Base-by-base conservation (phyloP, 148 eudicot species). In the Amaranthus cruentus region DNA sequence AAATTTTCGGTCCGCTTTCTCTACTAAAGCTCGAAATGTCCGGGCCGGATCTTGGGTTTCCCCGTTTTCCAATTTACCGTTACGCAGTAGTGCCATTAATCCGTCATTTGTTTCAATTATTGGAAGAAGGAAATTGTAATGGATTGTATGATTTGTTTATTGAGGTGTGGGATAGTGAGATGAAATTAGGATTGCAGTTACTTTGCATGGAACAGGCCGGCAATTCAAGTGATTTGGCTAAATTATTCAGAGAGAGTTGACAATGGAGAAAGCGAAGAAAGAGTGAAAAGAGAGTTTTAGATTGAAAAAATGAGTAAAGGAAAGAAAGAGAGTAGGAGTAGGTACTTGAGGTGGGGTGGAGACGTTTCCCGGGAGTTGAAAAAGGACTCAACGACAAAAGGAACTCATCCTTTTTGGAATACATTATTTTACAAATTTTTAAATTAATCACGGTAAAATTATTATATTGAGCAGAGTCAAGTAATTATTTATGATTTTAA, bases 1-100 rank as follows among this genome's bases (percentile, higher is more conserved):
- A 85, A 91, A 95, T 66, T 95, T 95, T 61, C 84, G 78, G 81
- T 90, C 98, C 0, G 98, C 98, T 47, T 75, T 80, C 71, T 87
- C 91, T 0, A 83, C 86, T 0, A 91, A 75, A 1, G 86, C 69
- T 8, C 89, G 83, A 84, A 95, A 91, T 0, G 75, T 82, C 53
- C 46, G 72, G 60, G 12, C 52, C n/a, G 59, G 10, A 6, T 70
- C 68, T 28, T 70, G 68, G 14, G 70, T 15, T 42, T 18, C 9
- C 38, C 38, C 38, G 38, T 28, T 28, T 28, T 60, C 70, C 44
- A 21, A 8, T 2, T 6, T 55, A n/a, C 61, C 73, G 72, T 73
- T 73, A 28, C 42, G 14, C 47, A 28, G 38, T 28, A 51, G 12
- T 7, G 78, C 72, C 78, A 74, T 74, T 44, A 49, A 44, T 69